phyloP scores from a whole-genome alignment of 257 asterid genomes.

The Solanum appendiculatum region DNA sequence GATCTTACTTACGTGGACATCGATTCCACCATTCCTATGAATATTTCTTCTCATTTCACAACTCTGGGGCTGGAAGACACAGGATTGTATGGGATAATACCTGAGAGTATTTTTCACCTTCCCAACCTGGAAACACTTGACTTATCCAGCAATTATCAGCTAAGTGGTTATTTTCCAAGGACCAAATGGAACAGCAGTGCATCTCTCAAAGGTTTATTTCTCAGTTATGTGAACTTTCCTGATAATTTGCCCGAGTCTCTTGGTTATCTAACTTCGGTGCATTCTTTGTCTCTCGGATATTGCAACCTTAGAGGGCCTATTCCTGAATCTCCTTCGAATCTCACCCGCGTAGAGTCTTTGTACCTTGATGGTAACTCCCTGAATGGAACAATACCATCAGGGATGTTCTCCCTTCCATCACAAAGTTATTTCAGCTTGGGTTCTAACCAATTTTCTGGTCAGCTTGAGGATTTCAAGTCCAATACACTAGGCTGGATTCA shows the following conservation, averaged over 20 bases:
- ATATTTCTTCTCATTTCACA: slow-evolving; percentile 3
- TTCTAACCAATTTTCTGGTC: not conserved
- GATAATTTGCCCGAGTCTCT: not conserved
- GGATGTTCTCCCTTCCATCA: not conserved
- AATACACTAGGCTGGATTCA: not conserved
- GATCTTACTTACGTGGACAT: not conserved
- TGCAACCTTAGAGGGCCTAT: not conserved
- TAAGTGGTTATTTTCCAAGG: not conserved
- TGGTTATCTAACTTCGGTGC: not conserved
- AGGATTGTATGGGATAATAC: not conserved
- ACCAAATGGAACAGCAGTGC: not conserved
- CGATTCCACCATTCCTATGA: not conserved
- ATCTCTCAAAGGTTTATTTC: accelerated
- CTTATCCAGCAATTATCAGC: not conserved
- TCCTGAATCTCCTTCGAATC: not conserved
- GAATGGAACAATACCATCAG: not conserved
- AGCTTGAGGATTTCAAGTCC: not conserved
- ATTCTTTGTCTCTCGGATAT: not conserved
- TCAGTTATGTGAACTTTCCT: not conserved
- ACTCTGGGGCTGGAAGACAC: not conserved
- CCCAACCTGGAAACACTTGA: slow-evolving; percentile 1
- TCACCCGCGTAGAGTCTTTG: not conserved
- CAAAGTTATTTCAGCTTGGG: accelerated
- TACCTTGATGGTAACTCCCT: accelerated
- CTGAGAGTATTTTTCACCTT: not conserved